Conservation (phyloP, 1,139 yeast species). For the Hansenula anomala region DNA sequence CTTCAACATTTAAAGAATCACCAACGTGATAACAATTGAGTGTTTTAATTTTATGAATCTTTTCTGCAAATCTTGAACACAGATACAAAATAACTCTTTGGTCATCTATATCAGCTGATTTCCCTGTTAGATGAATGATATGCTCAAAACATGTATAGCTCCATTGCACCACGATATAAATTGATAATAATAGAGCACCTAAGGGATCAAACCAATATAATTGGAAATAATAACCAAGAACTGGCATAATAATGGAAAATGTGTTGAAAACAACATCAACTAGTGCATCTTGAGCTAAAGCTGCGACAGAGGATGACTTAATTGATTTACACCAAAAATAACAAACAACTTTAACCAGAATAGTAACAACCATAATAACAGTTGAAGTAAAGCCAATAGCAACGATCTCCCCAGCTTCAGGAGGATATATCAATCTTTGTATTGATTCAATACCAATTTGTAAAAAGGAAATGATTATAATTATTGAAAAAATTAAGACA, state of each 20-base stretch:
- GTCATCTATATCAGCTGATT: constrained; percentile 59
- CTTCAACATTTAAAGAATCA: constrained; percentile 70
- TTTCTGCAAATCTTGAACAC: constrained; percentile 65
- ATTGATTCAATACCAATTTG: constrained; percentile 68
- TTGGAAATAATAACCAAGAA: constrained; percentile 45
- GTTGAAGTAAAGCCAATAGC: constrained; percentile 51
- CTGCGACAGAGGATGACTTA: constrained; percentile 66
- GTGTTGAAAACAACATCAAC: constrained; percentile 71
- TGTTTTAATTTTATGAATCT: constrained; percentile 60
- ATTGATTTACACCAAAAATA: constrained; percentile 64
- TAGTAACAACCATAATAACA: constrained; percentile 58
- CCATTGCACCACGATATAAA: constrained; percentile 67
- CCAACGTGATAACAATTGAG: constrained; percentile 77
- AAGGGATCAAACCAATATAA: constrained; percentile 73
- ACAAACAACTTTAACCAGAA: constrained; percentile 54
- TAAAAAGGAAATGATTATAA: constrained; percentile 66
- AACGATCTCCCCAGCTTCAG: constrained; percentile 34
- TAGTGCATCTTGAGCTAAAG: constrained; percentile 77
- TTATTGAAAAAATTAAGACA: constrained; percentile 64
- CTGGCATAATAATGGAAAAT: constrained; percentile 68
- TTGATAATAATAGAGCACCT: constrained; percentile 62
- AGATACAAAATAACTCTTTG: constrained; percentile 64
- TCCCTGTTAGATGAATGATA: constrained; percentile 70
- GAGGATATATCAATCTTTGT: constrained; percentile 23
- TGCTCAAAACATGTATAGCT: constrained; percentile 60